Evolutionary conservation across 192 early-diverging fungal genomes (phyloP).

Genomic region (Entomortierella parvispora): DNA sequence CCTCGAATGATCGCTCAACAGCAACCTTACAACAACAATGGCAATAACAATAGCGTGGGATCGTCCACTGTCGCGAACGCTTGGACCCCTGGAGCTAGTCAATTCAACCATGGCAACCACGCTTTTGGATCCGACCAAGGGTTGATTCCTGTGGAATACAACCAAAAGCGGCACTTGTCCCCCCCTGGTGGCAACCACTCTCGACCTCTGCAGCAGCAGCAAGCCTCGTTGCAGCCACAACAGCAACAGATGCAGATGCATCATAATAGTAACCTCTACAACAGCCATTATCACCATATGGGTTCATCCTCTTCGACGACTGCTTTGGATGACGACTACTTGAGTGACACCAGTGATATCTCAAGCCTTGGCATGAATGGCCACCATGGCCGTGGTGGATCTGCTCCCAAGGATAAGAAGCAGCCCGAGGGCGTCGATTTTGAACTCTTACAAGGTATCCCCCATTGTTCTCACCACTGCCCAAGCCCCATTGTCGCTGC

Average conservation of each 20-base stretch:
- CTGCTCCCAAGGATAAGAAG: slow-evolving; percentile 75
- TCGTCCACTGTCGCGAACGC: neutral
- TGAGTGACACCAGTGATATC: slow-evolving; percentile 52
- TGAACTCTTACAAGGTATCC: slow-evolving; percentile 75
- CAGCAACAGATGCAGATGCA: slow-evolving; percentile 11
- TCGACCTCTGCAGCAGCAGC: too few relatives aligned
- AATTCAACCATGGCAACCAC: neutral
- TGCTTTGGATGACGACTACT: slow-evolving; percentile 45
- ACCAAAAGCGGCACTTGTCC: slow-evolving; percentile 38
- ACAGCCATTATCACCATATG: too few relatives aligned
- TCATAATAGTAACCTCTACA: too few relatives aligned
- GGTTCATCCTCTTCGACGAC: slow-evolving; percentile 2
- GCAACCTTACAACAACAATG: slow-evolving; percentile 15
- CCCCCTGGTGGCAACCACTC: slow-evolving; percentile 6
- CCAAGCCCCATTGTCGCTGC: too few relatives aligned
- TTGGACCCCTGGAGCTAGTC: neutral
- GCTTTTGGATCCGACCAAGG: neutral
- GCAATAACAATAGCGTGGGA: neutral
- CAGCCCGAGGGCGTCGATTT: slow-evolving; percentile 80
- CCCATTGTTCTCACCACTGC: too few relatives aligned
- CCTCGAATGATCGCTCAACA: slow-evolving; percentile 20
- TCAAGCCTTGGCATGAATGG: slow-evolving; percentile 46
- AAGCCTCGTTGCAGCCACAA: neutral
- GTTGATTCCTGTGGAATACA: slow-evolving; percentile 35
- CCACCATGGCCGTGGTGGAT: slow-evolving; percentile 27